Base-by-base conservation (phyloP, 805 yeast species). In the Starmerella bacillaris region DNA sequence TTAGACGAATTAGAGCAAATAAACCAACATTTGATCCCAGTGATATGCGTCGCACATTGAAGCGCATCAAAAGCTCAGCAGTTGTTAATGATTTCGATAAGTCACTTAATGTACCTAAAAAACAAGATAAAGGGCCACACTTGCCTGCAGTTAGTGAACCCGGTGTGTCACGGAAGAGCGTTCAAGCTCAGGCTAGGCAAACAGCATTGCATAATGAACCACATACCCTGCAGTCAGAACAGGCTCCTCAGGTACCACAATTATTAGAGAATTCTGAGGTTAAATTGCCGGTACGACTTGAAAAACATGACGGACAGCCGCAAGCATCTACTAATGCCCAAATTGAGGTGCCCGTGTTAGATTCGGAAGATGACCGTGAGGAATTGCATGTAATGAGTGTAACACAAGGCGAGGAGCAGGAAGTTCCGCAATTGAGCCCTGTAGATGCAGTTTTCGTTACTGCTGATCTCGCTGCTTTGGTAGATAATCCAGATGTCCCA, bases 1-100 rank as follows among this genome's bases (percentile, higher is more conserved):
- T 72, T 36, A 59, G 62, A 31, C 61, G 63, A 37, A 63, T 68
- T 30, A 33, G 34, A n/a, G 20, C 31, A 6, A 38, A 33, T 14
- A 37, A 35, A 27, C 16, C 31, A 16, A 39, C 39, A 20, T 34
- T 44, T 28, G 50, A 48, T 30, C 30, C 33, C 3, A 43, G 42
- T 5, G 35, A 39, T 18, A 28, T 48, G 30, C 42, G 51, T 16
- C 41, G 52, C 22, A 50, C 50, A 1, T 21, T 18, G 9, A 42
- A 41, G 26, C 36, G 27, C 15, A 20, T 15, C 31, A 36, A 29
- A 24, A 14, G 18, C 8, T 15, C n/a, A 11, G 29, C 29, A 15
- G 29, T 26, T 5, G 14, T 7, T 6, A n/a, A n/a, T n/a, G n/a
- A n/a, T n/a, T 12, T 26, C 5, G 11, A 22, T 9, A 9, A 22